Evolutionary conservation across 306 rosid species (phyloP), one percentile per base, ranked within the genome.

Genomic region (Phaseolus lunatus): DNA sequence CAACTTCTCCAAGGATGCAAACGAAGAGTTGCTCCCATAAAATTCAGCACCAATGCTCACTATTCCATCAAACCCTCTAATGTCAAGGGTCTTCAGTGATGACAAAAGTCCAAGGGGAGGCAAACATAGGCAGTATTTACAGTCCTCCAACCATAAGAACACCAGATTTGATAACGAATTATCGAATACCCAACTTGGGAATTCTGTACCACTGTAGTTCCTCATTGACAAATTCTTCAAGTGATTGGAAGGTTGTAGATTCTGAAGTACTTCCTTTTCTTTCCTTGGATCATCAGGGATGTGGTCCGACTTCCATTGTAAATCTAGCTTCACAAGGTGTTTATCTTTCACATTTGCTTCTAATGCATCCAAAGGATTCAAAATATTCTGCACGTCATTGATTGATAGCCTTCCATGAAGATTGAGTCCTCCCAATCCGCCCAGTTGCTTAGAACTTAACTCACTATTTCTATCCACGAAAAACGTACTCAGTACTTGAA

Each of bases 31-130:
- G 6, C 3, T 49, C 22, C 56, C 56, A 0, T 16, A 49, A n/a
- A 49, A 49, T 1, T 49, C 56, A 7, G 10, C 11, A 49, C 9
- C 23, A 49, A 49, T n/a, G 18, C 22, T 0, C 3, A 49, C 9
- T n/a, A 49, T n/a, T 6, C 56, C 22, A 49, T n/a, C 3, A 16
- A 49, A 0, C 2, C 56, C 10, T 0, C 0, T 7, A 49, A 49
- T 49, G 0, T 0, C 0, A 0, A 49, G 56, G 1, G 2, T 0
- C 56, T 49, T n/a, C 0, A 49, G 56, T n/a, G 0, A n/a, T 49
- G 56, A 7, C 23, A 49, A 7, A 1, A n/a, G 23, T n/a, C 56
- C 56, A 49, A 49, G 10, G 56, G 22, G 4, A 49, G 56, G 11
- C 56, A 49, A 49, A 49, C 4, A 2, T 5, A 5, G 4, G 11